Percentiles rank a stretch among this genome's conserved stretches.
phyloP scores from a whole-genome alignment of 495 filamentous ascomycete species.

The Daldinia concentrica region DNA sequence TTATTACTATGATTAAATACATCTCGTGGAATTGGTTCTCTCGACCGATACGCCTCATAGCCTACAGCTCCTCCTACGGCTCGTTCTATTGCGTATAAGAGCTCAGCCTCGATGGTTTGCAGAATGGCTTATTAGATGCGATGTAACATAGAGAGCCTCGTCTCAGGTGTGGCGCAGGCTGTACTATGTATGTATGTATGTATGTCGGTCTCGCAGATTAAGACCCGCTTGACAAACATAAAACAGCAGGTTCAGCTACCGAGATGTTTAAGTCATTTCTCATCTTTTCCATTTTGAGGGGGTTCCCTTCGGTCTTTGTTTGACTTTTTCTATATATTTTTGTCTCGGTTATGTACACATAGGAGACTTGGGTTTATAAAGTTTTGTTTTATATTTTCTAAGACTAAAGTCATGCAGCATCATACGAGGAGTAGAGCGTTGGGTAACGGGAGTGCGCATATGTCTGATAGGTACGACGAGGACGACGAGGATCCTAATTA shows the following conservation, averaged over 20 bases:
- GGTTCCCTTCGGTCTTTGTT: background rate
- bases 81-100: background rate
- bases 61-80: background rate
- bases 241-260: constrained; percentile 29
- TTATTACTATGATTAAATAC: constrained; percentile 9
- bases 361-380: background rate
- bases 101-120: constrained; percentile 29
- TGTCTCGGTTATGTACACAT: background rate
- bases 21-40: constrained; percentile 5
- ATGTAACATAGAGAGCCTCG: constrained; percentile 35
- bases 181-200: background rate
- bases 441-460: background rate
- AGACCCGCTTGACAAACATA: constrained; percentile 29
- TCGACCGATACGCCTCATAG: constrained; percentile 4
- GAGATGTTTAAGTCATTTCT: constrained; percentile 7
- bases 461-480: background rate
- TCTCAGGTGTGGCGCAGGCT: constrained; percentile 31
- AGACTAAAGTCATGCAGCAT: constrained; percentile 12
- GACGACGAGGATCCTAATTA: constrained; percentile 2
- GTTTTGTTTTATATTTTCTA: background rate
- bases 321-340: background rate
- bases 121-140: constrained; percentile 26
- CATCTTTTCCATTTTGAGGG: background rate
- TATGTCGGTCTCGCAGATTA: constrained; percentile 20
- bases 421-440: background rate